A percentile compares a stretch with the other conserved stretches of the same genome.
Evolutionary conservation across 768 basidiomycete species (phyloP).

Genomic region (Calocybe cyanea): DNA sequence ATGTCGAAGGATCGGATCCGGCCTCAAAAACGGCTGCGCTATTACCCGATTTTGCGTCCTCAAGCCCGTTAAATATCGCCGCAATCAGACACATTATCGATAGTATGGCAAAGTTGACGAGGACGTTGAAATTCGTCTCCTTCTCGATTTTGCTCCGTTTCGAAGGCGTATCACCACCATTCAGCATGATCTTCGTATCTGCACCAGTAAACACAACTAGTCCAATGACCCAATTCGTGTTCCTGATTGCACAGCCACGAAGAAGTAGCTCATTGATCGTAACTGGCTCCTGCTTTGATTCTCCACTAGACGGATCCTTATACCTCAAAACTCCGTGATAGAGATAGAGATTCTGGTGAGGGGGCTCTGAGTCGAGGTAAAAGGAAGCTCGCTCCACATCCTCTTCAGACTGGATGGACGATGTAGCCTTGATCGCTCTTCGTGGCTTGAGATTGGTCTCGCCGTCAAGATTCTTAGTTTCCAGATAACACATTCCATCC

Average conservation of each 20-base stretch:
- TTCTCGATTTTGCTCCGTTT: constrained; percentile 97
- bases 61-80: constrained; percentile 72
- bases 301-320: constrained; percentile 46
- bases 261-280: constrained; percentile 92
- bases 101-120: constrained; percentile 87
- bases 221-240: constrained; percentile 90
- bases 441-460: constrained; percentile 96
- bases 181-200: constrained; percentile 91
- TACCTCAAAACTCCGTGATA: constrained; percentile 87
- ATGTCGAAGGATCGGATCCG: constrained; percentile 58
- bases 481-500: constrained; percentile 90
- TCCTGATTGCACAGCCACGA: constrained; percentile 85
- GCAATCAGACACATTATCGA: constrained; percentile 71
- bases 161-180: constrained; percentile 91
- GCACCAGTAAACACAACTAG: constrained; percentile 92
- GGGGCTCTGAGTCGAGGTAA: constrained; percentile 87
- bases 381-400: constrained; percentile 87
- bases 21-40: constrained; percentile 73
- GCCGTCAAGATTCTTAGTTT: constrained; percentile 97
- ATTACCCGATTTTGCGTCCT: constrained; percentile 54
- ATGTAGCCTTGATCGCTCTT: constrained; percentile 70
- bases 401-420: constrained; percentile 76
- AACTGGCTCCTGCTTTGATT: constrained; percentile 62
- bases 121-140: constrained; percentile 97
- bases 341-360: constrained; percentile 88